These are phyloP conservation scores for Leccinum incarnatum DNA, from an alignment of 768 basidiomycete genomes.

Conservation along the genomic window DNA sequence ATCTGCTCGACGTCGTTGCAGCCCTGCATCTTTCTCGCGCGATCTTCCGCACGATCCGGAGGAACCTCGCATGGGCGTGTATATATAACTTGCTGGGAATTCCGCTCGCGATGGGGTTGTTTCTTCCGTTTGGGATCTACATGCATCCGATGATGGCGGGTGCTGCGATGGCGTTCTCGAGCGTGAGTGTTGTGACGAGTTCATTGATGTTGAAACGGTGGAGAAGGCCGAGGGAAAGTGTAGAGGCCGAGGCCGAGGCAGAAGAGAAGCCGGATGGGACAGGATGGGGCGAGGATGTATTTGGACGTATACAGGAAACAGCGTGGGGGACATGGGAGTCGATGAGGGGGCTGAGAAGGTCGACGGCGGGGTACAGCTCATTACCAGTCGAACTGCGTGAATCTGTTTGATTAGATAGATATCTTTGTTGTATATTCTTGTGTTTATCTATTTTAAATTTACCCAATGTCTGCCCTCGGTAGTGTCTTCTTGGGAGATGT, in stretches of 20 bases:
- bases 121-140: constrained; percentile 88
- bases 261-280: constrained; percentile 30
- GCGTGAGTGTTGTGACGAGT: constrained; percentile 91
- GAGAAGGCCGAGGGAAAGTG: constrained; percentile 64
- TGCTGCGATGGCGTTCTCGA: constrained; percentile 98
- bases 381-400: constrained; percentile 66
- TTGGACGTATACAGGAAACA: constrained; percentile 40
- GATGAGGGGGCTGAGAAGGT: constrained; percentile 36
- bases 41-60: constrained; percentile 87
- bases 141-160: constrained; percentile 98
- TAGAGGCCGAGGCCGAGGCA: constrained; percentile 44
- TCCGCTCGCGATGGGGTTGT: constrained; percentile 95
- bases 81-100: constrained; percentile 92
- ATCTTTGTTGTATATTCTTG: not conserved
- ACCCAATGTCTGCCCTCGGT: constrained; percentile 53
- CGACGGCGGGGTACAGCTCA: constrained; percentile 59
- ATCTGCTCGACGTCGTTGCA: constrained; percentile 95
- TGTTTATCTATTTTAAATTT: not conserved
- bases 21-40: constrained; percentile 85
- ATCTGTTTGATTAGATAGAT: constrained; percentile 13
- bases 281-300: constrained; percentile 18
- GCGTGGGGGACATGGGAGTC: constrained; percentile 50
- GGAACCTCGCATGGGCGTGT: constrained; percentile 96
- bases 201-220: constrained; percentile 86
- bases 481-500: constrained; percentile 82